Evolutionary conservation across 257 asterid genomes (phyloP).

Genomic region (Nicotiana benthamiana): DNA sequence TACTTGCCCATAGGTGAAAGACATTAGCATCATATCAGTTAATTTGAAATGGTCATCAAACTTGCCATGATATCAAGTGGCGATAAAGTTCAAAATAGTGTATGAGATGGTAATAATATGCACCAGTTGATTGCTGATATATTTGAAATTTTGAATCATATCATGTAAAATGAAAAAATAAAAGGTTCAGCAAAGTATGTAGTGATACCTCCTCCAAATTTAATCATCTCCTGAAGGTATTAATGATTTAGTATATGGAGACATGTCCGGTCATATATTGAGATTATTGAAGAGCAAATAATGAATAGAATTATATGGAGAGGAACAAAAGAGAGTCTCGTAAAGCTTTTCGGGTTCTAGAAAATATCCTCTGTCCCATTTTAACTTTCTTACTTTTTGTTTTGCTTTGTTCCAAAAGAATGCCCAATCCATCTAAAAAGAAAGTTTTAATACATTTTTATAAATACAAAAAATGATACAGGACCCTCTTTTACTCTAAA

Average conservation of each 20-base stretch:
- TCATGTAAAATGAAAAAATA: neutral
- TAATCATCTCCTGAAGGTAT: neutral
- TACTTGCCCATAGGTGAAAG: neutral
- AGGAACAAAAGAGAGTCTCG: neutral
- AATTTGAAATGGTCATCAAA: neutral
- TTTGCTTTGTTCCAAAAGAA: neutral
- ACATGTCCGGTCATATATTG: neutral
- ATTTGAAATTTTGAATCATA: neutral
- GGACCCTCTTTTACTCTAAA: neutral
- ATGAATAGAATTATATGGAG: neutral
- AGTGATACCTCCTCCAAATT: neutral
- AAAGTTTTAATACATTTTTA: neutral
- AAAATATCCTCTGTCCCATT: neutral
- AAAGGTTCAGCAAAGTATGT: neutral
- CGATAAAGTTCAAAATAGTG: neutral
- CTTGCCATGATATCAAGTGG: neutral
- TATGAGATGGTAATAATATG: neutral
- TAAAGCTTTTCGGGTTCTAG: neutral
- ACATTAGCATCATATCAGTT: neutral
- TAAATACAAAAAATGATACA: neutral
- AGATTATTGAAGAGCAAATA: neutral
- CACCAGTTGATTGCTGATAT: constrained; percentile 1
- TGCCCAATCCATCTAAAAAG: neutral
- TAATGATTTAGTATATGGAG: neutral
- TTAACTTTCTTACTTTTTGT: neutral